Percentiles rank a stretch among this genome's conserved stretches.
phyloP scores from a whole-genome alignment of 768 basidiomycete species.

The Termitomyces sp. region DNA sequence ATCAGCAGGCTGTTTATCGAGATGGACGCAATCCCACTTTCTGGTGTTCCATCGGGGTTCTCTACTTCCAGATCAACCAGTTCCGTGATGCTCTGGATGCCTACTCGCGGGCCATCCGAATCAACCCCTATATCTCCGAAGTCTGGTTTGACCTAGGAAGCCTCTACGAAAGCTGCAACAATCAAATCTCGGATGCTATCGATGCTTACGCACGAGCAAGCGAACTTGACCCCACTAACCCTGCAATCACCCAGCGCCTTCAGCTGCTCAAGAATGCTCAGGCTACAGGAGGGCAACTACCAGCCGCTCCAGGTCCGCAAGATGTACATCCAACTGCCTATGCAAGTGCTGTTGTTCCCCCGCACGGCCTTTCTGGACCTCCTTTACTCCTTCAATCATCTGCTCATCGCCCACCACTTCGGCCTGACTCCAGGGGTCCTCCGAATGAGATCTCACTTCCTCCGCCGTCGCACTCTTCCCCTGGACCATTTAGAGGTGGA shows the following conservation, averaged over 20 bases:
- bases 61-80: constrained; percentile 99
- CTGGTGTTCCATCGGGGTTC: constrained; percentile 99
- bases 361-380: constrained; percentile 66
- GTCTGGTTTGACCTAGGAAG: constrained; percentile 98
- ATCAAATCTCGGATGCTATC: constrained; percentile 97
- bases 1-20: constrained; percentile 98
- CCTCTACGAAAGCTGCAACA: constrained; percentile 97
- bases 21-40: constrained; percentile 99
- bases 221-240: constrained; percentile 88
- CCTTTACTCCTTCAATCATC: constrained; percentile 61
- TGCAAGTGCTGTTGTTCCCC: constrained; percentile 72
- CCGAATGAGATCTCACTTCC: constrained; percentile 56
- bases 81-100: constrained; percentile 98
- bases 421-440: constrained; percentile 67
- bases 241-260: constrained; percentile 78
- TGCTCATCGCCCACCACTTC: constrained; percentile 53
- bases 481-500: constrained; percentile 79
- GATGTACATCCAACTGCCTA: constrained; percentile 97
- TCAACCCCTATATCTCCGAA: constrained; percentile 95
- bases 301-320: constrained; percentile 88
- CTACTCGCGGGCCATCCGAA: constrained; percentile 97
- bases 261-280: constrained; percentile 80
- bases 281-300: constrained; percentile 68
- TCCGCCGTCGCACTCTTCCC: constrained; percentile 62
- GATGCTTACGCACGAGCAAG: constrained; percentile 96